A percentile compares a stretch with the other conserved stretches of the same genome.
These are phyloP conservation scores for Arthrinium puccinioides DNA, from an alignment of 2,329 filamentous ascomycete species.

Conservation along the genomic window DNA sequence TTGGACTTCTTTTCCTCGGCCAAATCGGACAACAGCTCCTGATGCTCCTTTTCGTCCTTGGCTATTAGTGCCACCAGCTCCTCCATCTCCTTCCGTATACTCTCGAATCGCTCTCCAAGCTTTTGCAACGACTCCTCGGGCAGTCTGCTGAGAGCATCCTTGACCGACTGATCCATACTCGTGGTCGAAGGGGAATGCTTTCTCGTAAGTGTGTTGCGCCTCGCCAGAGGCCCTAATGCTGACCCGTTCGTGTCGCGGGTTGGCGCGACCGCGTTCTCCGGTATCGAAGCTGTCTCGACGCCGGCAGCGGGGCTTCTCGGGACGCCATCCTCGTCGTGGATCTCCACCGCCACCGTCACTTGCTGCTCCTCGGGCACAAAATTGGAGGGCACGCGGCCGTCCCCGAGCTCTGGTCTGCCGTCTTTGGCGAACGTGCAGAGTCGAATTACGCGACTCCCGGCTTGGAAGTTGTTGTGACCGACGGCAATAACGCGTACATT, in stretches of 20 bases:
- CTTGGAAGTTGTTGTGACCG: slow-evolving; percentile 86
- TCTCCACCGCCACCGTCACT: slow-evolving; percentile 30
- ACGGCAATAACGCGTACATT: slow-evolving; percentile 90
- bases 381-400: slow-evolving; percentile 48
- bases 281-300: slow-evolving; percentile 53
- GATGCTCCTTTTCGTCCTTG: slow-evolving; percentile 66
- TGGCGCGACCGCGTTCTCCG: slow-evolving; percentile 54
- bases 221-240: slow-evolving; percentile 26
- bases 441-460: slow-evolving; percentile 77
- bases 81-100: slow-evolving; percentile 75
- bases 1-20: slow-evolving; percentile 74
- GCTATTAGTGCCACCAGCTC: slow-evolving; percentile 64
- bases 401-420: slow-evolving; percentile 53
- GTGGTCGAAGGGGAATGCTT: slow-evolving; percentile 68
- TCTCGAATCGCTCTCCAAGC: slow-evolving; percentile 74
- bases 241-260: slow-evolving; percentile 54
- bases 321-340: slow-evolving; percentile 41
- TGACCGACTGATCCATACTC: slow-evolving; percentile 43
- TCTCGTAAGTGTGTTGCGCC: slow-evolving; percentile 64
- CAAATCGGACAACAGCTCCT: slow-evolving; percentile 57
- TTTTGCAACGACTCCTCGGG: slow-evolving; percentile 64
- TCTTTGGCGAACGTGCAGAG: slow-evolving; percentile 67
- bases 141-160: slow-evolving; percentile 39
- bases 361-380: slow-evolving; percentile 46
- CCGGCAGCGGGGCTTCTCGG: slow-evolving; percentile 44